These are phyloP conservation scores for Alnus rubra DNA, from an alignment of 306 rosid species.

Conservation along the genomic window DNA sequence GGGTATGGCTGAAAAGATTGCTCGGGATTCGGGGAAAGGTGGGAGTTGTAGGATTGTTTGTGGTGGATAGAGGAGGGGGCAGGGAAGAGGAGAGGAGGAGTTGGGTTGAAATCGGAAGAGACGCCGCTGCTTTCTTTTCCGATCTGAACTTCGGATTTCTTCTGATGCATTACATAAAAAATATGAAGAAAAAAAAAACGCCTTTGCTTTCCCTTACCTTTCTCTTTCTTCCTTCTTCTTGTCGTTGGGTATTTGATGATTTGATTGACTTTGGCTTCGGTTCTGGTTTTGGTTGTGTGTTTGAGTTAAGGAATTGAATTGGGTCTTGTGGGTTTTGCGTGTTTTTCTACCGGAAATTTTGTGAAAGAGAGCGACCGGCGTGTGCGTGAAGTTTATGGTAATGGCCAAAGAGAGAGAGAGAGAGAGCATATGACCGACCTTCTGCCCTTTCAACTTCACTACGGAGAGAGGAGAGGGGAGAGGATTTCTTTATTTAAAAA, in stretches of 20 bases:
- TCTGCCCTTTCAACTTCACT: not conserved
- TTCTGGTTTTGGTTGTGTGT: not conserved
- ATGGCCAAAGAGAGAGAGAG: not conserved
- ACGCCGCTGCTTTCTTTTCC: constrained; percentile 99
- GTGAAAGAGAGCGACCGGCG: constrained; percentile 7
- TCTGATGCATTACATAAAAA: constrained; percentile 89
- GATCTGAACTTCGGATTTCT: constrained; percentile 99
- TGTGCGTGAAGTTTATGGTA: constrained; percentile 16
- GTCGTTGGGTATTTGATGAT: not conserved
- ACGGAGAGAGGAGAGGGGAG: too few relatives aligned
- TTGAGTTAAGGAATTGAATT: not conserved
- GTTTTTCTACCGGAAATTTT: not conserved
- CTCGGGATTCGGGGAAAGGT: constrained; percentile 12
- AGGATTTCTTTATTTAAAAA: too few relatives aligned
- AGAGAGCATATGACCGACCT: not conserved
- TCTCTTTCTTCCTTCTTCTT: not conserved
- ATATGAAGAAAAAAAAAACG: not conserved
- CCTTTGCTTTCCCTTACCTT: not conserved
- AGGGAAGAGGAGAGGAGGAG: constrained; percentile 58
- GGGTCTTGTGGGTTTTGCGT: constrained; percentile 5
- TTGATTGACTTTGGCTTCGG: not conserved
- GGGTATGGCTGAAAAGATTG: constrained; percentile 13
- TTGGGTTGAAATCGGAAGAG: constrained; percentile 98
- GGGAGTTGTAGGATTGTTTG: constrained; percentile 32
- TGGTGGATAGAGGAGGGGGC: constrained; percentile 41